Percentiles rank a stretch among this genome's conserved stretches.
Evolutionary conservation across 345 rosid species (phyloP).

Genomic region (Eucalyptus decipiens): DNA sequence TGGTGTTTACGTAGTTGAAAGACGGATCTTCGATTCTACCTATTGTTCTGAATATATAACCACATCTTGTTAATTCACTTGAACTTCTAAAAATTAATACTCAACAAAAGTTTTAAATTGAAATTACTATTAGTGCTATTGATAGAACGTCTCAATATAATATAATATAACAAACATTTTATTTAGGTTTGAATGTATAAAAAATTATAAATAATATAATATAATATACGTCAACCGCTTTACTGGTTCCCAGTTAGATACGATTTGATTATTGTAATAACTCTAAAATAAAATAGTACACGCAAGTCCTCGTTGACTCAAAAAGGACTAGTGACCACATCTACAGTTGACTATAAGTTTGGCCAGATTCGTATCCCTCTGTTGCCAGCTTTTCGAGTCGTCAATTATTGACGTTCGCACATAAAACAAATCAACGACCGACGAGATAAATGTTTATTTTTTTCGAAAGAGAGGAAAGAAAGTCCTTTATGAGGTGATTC

Average conservation of each 20-base stretch:
- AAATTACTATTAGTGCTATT: too few relatives aligned
- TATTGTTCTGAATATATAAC: background rate
- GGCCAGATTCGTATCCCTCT: background rate
- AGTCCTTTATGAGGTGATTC: background rate
- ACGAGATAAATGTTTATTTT: background rate
- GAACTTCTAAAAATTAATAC: too few relatives aligned
- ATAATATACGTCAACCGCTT: background rate
- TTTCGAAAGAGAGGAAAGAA: background rate
- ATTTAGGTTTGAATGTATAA: too few relatives aligned
- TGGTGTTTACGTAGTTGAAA: background rate
- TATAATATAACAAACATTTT: too few relatives aligned
- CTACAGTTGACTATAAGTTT: background rate
- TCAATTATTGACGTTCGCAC: background rate
- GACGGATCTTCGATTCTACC: background rate
- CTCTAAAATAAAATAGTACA: background rate
- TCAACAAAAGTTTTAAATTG: too few relatives aligned
- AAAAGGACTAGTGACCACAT: background rate
- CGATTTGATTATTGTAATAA: background rate
- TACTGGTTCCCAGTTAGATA: background rate
- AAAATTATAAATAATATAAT: too few relatives aligned
- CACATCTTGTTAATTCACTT: too few relatives aligned
- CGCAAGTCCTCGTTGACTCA: background rate
- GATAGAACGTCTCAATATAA: too few relatives aligned
- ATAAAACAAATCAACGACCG: background rate
- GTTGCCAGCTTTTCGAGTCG: background rate